Evolutionary conservation across 2,329 filamentous ascomycete species (phyloP).

Genomic region (Xylariaceae sp.): DNA sequence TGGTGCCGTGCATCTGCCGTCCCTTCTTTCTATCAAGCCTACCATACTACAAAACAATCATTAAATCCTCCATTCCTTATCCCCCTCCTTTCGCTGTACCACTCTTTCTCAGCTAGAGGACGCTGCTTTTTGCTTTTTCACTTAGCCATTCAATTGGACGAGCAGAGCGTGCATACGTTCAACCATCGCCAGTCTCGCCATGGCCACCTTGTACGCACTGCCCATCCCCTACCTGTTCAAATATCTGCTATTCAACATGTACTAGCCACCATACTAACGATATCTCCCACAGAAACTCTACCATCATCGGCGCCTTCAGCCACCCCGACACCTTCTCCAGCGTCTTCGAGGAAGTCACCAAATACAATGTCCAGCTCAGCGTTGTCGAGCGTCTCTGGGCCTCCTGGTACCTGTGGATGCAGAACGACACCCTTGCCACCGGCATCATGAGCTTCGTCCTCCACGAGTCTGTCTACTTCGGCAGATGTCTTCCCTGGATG

Average conservation of each 20-base stretch:
- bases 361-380: slow-evolving; percentile 83
- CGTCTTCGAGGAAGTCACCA: slow-evolving; percentile 62
- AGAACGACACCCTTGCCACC: slow-evolving; percentile 94
- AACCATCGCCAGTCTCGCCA: slow-evolving; percentile 13
- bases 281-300: slow-evolving; percentile 46
- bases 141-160: slow-evolving; percentile 5
- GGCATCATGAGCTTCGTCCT: slow-evolving; percentile 96
- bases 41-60: no score
- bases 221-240: background rate
- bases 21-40: no score
- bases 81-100: no score
- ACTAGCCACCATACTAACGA: no score
- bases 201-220: slow-evolving; percentile 31
- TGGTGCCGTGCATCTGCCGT: no score
- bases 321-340: slow-evolving; percentile 51
- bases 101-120: no score
- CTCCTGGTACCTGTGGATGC: slow-evolving; percentile 96
- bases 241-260: background rate
- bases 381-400: slow-evolving; percentile 87
- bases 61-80: background rate
- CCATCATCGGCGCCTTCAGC: slow-evolving; percentile 44
- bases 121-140: background rate
- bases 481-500: slow-evolving; percentile 85
- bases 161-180: background rate
- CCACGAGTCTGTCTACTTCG: slow-evolving; percentile 95